Evolutionary conservation across 2,329 filamentous ascomycete species (phyloP), one percentile per base, ranked within the genome.

Genomic region (Alternaria metachromatica): DNA sequence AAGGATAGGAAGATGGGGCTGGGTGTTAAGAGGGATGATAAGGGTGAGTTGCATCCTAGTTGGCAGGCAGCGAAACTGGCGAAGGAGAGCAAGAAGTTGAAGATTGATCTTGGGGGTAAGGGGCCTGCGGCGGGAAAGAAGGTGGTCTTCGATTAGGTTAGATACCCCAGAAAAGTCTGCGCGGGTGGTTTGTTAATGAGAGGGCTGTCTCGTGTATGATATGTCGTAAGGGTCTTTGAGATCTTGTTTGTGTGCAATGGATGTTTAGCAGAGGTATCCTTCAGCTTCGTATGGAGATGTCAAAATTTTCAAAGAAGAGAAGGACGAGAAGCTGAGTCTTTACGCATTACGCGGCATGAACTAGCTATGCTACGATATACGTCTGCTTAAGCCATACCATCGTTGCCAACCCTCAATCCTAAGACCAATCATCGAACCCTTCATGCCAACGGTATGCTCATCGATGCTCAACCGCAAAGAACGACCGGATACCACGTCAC

Each of bases 51-150:
- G 69, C 88, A 90, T 84, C 88, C 88, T 20, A 89, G 87, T 58
- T 90, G 88, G 88, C 85, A 87, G 76, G 88, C 88, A 7, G 87
- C 87, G 28, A 87, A 86, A 80, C 83, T 83, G 72, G 84, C 86
- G 13, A 90, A 90, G 80, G 84, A 86, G 77, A 83, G 83, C 71
- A 83, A 83, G 75, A 82, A 83, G 73, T 77, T 76, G 53, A 78
- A 72, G 44, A 83, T 82, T 43, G 72, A 74, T 51, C 43, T 72
- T 13, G 60, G 59, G 21, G 70, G 68, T 21, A 23, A 33, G 46
- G 76, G 82, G n/a, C 88, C 89, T 67, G 74, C 83, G 13, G 28
- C 21, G 59, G 88, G 88, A 25, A 90, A 87, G 82, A 90, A 89
- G 80, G 84, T 89, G 54, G 84, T 84, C 8, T 90, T 90, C 78